Percentiles rank a stretch among this genome's conserved stretches.
Conservation (phyloP, 345 rosid genomes). For the Balakata baccata region DNA sequence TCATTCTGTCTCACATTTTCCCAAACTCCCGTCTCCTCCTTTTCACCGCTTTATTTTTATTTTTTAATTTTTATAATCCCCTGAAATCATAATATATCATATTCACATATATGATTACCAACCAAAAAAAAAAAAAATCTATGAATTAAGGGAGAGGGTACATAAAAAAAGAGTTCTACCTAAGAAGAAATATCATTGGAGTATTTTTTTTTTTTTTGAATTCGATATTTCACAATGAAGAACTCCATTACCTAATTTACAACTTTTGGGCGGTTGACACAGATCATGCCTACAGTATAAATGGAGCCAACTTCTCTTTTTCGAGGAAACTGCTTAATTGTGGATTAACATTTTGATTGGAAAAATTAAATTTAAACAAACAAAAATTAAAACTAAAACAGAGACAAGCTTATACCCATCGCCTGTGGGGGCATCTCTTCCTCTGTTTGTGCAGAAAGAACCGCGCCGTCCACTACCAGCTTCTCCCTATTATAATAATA, state of each 20-base stretch:
- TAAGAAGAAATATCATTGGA: no score
- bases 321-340: neutral
- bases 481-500: constrained; percentile 6
- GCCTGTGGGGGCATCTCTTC: constrained; percentile 17
- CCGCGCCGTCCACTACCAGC: constrained; percentile 37
- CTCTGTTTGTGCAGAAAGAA: constrained; percentile 16
- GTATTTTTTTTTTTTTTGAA: no score
- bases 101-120: neutral
- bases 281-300: neutral
- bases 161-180: no score
- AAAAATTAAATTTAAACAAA: neutral
- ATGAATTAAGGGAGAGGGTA: no score
- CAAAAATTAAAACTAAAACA: neutral
- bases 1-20: constrained; percentile 11
- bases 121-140: neutral
- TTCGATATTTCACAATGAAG: neutral
- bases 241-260: neutral
- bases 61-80: no score
- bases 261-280: neutral
- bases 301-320: neutral
- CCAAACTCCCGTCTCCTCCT: neutral
- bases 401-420: constrained; percentile 3
- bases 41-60: no score
- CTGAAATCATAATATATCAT: neutral
- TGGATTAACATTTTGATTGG: neutral